Evolutionary conservation across 768 basidiomycete genomes (phyloP), one percentile per base, ranked within the genome.

Genomic region (Boletus subparvulus): DNA sequence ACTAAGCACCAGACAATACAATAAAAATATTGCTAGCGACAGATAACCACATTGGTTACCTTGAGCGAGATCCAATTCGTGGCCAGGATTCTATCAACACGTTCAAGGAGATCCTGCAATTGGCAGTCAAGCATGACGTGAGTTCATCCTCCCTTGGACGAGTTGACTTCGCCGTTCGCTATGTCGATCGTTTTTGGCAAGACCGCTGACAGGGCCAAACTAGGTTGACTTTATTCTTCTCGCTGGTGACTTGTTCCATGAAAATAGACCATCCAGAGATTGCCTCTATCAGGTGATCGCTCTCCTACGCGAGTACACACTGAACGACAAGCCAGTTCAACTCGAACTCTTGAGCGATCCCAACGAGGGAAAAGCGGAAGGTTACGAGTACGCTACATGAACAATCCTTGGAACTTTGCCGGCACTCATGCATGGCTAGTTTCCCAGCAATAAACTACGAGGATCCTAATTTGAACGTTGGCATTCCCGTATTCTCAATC

Each of bases 371-470:
- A 88, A 91, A 64, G 85, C 92, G 0, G 79, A 83, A 26, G 88
- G 90, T 1, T 97, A 85, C 71, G 86, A 83, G 96, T 97, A 65
- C 64, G 87, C 17, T 58, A 49, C 56, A 40, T 6, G 4, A 42
- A 2, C 21, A 10, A 0, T 12, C 33, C 8, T 26, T 30, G 19
- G 30, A 8, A 28, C 30, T 1, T 39, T 48, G 21, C 13, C 12
- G 8, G 56, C 30, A 49, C 53, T 46, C 30, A 67, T 6, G 10
- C n/a, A 32, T 21, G 2, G 24, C 7, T 63, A 98, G 94, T 16
- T 99, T 98, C 68, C 97, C 97, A 13, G 93, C 94, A 1, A 77
- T 99, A 61, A 98, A 99, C 71, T 98, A 98, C 67, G 94, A 99
- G 72, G 96, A 99, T 65, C 85, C 88, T 2, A 98, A 99, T 69